Base-by-base conservation (phyloP, 1,284 basidiomycete genomes). In the Pseudozyma flocculosa region DNA sequence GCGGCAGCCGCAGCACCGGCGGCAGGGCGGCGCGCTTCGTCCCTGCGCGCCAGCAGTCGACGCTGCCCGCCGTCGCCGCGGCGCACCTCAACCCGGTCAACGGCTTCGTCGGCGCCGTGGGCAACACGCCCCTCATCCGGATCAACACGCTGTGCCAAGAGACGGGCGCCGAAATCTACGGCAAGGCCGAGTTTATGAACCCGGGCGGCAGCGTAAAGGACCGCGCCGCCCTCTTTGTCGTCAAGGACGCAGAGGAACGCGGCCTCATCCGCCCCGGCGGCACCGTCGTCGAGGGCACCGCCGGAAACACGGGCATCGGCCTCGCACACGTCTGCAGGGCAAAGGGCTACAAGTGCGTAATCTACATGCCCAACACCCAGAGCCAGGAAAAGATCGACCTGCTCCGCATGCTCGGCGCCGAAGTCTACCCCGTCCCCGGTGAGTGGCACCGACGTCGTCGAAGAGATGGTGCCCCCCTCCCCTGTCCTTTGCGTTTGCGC, bases 201-300 rank as follows among this genome's bases (percentile, higher is more conserved):
- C 95, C 95, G 0, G 95, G 95, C n/a, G 95, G 95, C 40, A 93
- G 90, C 66, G 92, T 99, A 72, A 99, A 99, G 81, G 94, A 99
- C 79, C 87, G 94, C 54, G 94, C 94, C 37, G 94, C 94, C 0
- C 84, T 97, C 19, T 93, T 89, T 55, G 84, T 99, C 49, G 82
- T 99, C 49, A 83, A 83, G 60, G 88, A 95, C 78, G 95, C 95
- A 3, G 94, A 98, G 81, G 83, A 87, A 75, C 84, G 85, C 70
- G 91, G 75, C 30, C 75, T 80, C 32, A 84, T 98, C 64, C 85
- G 87, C 75, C 86, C 91, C 1, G 93, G 94, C 36, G 94, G 94
- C 2, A 96, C 92, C 0, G 87, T 98, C 53, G 92, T 98, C 13
- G 94, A 98, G 80, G 94, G 94, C 2, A 98, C 94, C 0, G 94